phyloP scores from a whole-genome alignment of 441 rosid genomes.

The Eruca vesicaria region DNA sequence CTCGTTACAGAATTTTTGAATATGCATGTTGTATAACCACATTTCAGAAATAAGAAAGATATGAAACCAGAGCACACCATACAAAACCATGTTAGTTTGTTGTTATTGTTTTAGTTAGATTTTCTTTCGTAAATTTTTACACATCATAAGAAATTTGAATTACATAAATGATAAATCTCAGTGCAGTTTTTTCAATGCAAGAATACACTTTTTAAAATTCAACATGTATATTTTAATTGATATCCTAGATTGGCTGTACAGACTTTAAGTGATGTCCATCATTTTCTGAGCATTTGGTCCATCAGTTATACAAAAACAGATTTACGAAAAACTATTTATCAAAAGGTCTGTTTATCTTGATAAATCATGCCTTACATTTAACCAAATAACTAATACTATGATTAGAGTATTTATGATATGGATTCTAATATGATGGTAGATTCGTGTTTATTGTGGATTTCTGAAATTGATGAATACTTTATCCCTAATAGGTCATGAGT shows the following conservation, averaged over 20 bases:
- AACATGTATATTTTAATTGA: not conserved
- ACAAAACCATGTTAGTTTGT: not conserved
- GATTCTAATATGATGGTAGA: too few relatives aligned
- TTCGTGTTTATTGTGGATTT: too few relatives aligned
- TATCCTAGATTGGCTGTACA: not conserved
- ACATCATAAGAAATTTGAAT: not conserved
- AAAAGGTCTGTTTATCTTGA: not conserved
- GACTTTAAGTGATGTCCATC: not conserved
- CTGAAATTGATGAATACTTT: too few relatives aligned
- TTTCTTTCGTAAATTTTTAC: not conserved
- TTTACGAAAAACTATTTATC: not conserved
- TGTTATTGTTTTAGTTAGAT: not conserved
- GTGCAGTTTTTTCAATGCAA: not conserved
- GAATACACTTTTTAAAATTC: not conserved
- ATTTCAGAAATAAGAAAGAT: not conserved
- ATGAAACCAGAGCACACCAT: not conserved
- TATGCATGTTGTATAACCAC: not conserved
- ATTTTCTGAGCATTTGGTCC: not conserved
- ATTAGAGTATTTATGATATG: too few relatives aligned
- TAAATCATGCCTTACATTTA: not conserved
- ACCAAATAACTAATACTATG: too few relatives aligned
- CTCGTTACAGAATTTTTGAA: not conserved
- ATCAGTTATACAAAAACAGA: not conserved
- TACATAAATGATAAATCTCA: not conserved
- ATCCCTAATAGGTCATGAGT: not conserved